Base-by-base conservation (phyloP, 495 filamentous ascomycete species). In the Ramalina peruviana region DNA sequence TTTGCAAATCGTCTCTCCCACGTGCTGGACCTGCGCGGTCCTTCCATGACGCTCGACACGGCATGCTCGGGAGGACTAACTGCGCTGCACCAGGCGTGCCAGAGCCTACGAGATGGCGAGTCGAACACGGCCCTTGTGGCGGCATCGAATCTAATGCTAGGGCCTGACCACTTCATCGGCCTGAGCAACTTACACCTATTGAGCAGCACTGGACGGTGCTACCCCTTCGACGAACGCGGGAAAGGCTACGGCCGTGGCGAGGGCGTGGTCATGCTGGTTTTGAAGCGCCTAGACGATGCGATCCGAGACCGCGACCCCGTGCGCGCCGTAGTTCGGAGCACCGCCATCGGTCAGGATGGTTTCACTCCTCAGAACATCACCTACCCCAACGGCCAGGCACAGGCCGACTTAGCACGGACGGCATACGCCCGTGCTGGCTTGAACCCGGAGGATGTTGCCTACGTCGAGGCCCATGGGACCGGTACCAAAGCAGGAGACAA, bases 21-120 rank as follows among this genome's bases (percentile, higher is more conserved):
- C 58, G 82, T 84, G 58, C 86, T 92, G 60, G 85, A 86, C 46
- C 88, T 93, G 60, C 80, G 76, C 51, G 88, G 88, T 0, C 88
- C 53, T 9, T 40, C 19, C 12, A 41, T 43, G 23, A 49, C 6
- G 17, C 36, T 43, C 7, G 45, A 39, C 12, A 43, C 46, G n/a
- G 43, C 58, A 6, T 51, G 52, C 59, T 66, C 67, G 2, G 61
- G 58, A 3, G 58, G 53, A 16, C 33, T 72, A 41, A 55, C 64
- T 36, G 63, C 61, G 4, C 20, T 71, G 13, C 63, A 72, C 50
- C 49, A 56, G 11, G 69, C 60, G 3, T 48, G 56, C 43, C 43
- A 48, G n/a, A 33, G 37, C 6, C 52, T 75, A 2, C 65, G 68
- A 59, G 57, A 60, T 15, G 65, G 69, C 25, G 72, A 73, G 50